Evolutionary conservation across 768 basidiomycete species (phyloP), one percentile per base, ranked within the genome.

Genomic region (Leccinum incarnatum): DNA sequence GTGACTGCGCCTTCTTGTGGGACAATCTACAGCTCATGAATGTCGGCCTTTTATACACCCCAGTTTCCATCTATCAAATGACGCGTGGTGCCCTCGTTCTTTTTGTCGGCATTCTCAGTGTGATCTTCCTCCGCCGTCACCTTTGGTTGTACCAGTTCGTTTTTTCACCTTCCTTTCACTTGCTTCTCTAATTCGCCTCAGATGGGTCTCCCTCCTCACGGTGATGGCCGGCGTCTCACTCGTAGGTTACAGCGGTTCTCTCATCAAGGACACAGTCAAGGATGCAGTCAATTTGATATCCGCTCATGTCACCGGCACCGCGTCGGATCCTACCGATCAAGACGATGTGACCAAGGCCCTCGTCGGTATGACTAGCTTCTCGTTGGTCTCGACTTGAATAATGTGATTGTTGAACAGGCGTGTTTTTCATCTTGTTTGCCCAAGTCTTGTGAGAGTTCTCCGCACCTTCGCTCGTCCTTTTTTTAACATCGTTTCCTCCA

Each of bases 11-110:
- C 54, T 65, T 61, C 52, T 51, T 48, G 50, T 57, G 60, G 55
- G 53, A 57, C 53, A 57, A 50, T 65, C 45, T 62, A 65, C 70
- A 80, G 77, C 77, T 97, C 64, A 98, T 98, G 97, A 97, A 97
- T 70, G 80, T 96, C 64, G 97, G 97, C 55, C 82, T 99, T 50
- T 82, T 99, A 37, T 93, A 95, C 74, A 95, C 95, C 1, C 96
- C 96, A 29, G 97, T 99, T 55, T 95, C 92, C 46, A 93, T 98
- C 66, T 98, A 93, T 78, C 96, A 97, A 74, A 96, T 97, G 95
- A 93, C 88, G 60, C 86, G 90, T 58, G 95, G 95, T 53, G 89
- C 93, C 46, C 85, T 97, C 57, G 93, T 97, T 51, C 82, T 96
- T 55, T 98, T 95, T 75, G 96, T 98, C 59, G 96, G 94, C 49